Base-by-base conservation (phyloP, 352 stramenopile species). In the Phytophthora quininea region DNA sequence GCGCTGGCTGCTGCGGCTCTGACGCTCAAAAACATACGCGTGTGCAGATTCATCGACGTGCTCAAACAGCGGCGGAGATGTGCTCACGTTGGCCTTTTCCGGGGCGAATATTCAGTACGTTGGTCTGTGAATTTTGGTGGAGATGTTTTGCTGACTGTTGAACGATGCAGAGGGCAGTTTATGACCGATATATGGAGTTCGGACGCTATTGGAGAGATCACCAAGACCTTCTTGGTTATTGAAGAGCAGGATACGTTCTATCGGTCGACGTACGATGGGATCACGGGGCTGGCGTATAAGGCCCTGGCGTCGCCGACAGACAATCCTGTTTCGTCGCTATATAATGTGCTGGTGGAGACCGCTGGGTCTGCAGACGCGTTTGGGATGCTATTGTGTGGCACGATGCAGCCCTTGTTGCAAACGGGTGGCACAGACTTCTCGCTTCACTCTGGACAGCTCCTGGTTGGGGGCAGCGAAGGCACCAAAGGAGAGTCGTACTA, bases 241-340 rank as follows among this genome's bases (percentile, higher is more conserved):
- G 71, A 89, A 11, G n/a, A 82, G 50, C 84, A 95, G 58, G 73
- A 88, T 33, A 81, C 82, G 24, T 95, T 95, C 66, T 90, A 91
- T 49, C 80, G 84, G 3, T 72, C 79, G 11, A 83, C 80, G 24
- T 95, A 93, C 57, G 86, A 93, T 54, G 88, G 88, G 9, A 92
- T 95, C 56, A 89, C 87, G 11, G 88, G 88, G 0, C 62, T 95
- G 40, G 88, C 84, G 3, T 95, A 90, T 63, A 58, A 79, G 9
- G 63, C 71, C 0, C 62, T 95, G 6, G 81, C 78, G 10, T 73
- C 84, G 37, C 80, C 87, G 1, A 72, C 68, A 10, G 58, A 50
- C 37, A 63, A 82, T 29, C 74, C 73, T 4, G 66, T 82, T 11
- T 59, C 72, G n/a, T 88, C 84, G 29, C 70, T 92, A 47, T 89